Base-by-base conservation (phyloP, 2,329 filamentous ascomycete genomes). In the Helminthosporium solani region DNA sequence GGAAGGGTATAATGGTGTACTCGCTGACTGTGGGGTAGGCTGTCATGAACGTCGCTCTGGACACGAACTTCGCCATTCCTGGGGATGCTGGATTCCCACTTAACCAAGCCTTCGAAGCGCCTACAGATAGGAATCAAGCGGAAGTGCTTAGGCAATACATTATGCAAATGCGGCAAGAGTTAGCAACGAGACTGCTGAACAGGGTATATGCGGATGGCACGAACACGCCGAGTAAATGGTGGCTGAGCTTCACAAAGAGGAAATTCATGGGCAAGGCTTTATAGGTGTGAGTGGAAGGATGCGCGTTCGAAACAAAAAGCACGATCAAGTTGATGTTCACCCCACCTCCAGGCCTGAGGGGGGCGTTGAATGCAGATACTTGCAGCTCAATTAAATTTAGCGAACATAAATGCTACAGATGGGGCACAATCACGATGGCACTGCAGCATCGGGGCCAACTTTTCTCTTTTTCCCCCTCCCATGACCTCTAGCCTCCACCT, bases 241-340 rank as follows among this genome's bases (percentile, higher is more conserved):
- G 94, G 94, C 75, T 99, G 70, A 97, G 94, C 79, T 99, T 96
- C 71, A 89, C 88, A 43, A 97, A 97, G 85, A 86, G 94, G 75
- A 96, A 96, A 83, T 99, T 99, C 70, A 97, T 99, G 94, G 91
- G 91, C 71, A 97, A 97, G 83, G 66, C 73, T 16, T 58, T 71
- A 58, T 70, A 41, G 33, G 30, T n/a, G 33, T 9, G 27, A 15
- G 19, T 12, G 15, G 31, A 33, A 21, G 37, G 23, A 40, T 11
- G 23, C 21, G 23, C 23, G 9, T 6, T 25, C 23, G 9, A 25
- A 25, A 25, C 9, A 2, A 11, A 18, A 18, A 15, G 15, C 33
- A 35, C 33, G 33, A 25, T 25, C 6, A 25, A 25, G 5, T 6
- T 25, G 23, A 25, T 9, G n/a, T n/a, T n/a, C n/a, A n/a, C n/a